Base-by-base conservation (phyloP, 345 rosid genomes). In the Populus alba region DNA sequence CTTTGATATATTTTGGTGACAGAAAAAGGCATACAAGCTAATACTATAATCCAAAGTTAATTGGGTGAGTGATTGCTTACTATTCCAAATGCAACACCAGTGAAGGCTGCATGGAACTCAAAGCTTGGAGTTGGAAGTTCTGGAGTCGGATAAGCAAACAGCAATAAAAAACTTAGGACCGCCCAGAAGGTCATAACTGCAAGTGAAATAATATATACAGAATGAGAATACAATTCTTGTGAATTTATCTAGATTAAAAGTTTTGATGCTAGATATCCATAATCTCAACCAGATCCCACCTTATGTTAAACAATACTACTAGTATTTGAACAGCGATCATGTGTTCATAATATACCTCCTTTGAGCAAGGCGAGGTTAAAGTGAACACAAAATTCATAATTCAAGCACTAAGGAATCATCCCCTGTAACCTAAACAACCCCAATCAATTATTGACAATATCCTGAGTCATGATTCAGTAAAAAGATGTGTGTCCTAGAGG, bases 111-210 rank as follows among this genome's bases (percentile, higher is more conserved):
- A 84, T 96, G 99, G 76, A 57, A 96, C 88, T 96, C 98, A 74
- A 88, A 96, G 83, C 99, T 96, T 78, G 99, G 99, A 72, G 98
- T 94, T 72, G 98, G 94, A 71, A 86, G 33, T 87, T 94, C 97
- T 0, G 99, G 99, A 43, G 92, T 94, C 11, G 99, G 99, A 83
- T 96, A 96, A 75, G 99, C 99, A 86, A 96, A 96, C 72, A 94
- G 95, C 81, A 96, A 82, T 78, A 96, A 78, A 84, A 96, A 88
- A 88, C 99, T 92, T 47, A 96, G 81, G 72, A 88, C 89, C 0
- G 90, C 90, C 98, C 99, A 96, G 82, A 96, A 96, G 71, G 90
- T 85, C 62, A 87, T 90, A 80, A 94, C 99, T 96, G 91, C 89
- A 90, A 75, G 68, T 75, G 41, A 61, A 63, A 82, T 25, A 73